Conservation (phyloP, 2,329 filamentous ascomycete species). For the Apiospora malaysiana region DNA sequence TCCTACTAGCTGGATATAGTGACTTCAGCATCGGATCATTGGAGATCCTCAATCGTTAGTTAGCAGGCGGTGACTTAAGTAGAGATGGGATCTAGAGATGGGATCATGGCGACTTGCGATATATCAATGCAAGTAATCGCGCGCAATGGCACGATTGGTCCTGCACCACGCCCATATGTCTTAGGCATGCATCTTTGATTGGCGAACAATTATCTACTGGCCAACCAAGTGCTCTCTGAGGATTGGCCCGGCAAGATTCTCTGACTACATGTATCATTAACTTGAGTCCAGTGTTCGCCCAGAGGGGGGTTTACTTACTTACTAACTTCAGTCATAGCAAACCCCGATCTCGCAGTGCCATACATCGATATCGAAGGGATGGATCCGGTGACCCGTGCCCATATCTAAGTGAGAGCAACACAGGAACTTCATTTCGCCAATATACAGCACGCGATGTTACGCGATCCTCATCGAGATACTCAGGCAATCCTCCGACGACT, state of each 20-base stretch:
- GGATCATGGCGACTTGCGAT: background rate
- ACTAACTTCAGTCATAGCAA: background rate
- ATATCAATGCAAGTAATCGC: background rate
- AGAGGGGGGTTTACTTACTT: background rate
- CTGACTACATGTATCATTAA: background rate
- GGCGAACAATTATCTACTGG: background rate
- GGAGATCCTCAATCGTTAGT: background rate
- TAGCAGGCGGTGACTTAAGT: background rate
- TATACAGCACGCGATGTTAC: background rate
- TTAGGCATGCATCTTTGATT: background rate
- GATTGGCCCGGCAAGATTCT: too few relatives aligned
- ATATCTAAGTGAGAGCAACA: background rate
- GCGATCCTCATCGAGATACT: background rate
- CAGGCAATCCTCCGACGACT: too few relatives aligned
- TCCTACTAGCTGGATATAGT: background rate
- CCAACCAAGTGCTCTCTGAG: background rate
- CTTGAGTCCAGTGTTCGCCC: background rate
- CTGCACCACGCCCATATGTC: background rate
- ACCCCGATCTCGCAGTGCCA: background rate
- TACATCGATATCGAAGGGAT: background rate
- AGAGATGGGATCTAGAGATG: background rate
- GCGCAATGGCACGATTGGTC: background rate
- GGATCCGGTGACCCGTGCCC: background rate
- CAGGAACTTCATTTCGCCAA: background rate
- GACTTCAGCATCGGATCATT: constrained; percentile 5